Evolutionary conservation across 192 early-diverging fungal species (phyloP).

Genomic region (Martensiomyces pterosporus): DNA sequence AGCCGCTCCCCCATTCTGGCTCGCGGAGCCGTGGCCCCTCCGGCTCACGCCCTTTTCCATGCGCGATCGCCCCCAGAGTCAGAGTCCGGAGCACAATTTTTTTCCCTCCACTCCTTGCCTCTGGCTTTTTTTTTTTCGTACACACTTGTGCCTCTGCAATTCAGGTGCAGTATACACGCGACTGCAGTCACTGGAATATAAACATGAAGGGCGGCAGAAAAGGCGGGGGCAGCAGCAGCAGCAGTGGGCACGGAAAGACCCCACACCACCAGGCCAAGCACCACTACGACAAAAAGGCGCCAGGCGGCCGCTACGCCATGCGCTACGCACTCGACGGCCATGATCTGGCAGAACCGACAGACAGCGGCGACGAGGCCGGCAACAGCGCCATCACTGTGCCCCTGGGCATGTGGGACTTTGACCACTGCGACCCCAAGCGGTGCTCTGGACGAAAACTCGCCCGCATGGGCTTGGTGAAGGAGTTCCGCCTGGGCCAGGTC

Average conservation of each 20-base stretch:
- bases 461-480: slow-evolving; percentile 73
- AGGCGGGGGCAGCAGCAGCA: slow-evolving; percentile 5
- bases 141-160: too few relatives aligned
- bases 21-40: too few relatives aligned
- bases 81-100: too few relatives aligned
- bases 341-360: not conserved
- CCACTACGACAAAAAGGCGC: slow-evolving; percentile 11
- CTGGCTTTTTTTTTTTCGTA: too few relatives aligned
- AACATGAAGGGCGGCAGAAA: slow-evolving; percentile 35
- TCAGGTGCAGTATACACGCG: too few relatives aligned
- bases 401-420: slow-evolving; percentile 93
- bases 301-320: slow-evolving; percentile 10
- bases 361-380: slow-evolving; percentile 1
- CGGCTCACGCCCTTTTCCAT: too few relatives aligned
- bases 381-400: slow-evolving; percentile 48
- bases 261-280: slow-evolving; percentile 30
- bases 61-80: too few relatives aligned
- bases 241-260: slow-evolving; percentile 11
- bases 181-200: too few relatives aligned
- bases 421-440: slow-evolving; percentile 97
- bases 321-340: not conserved
- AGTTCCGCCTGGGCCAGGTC: slow-evolving; percentile 73
- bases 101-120: too few relatives aligned
- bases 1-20: too few relatives aligned
- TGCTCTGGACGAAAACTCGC: slow-evolving; percentile 91